Evolutionary conservation across 2,329 filamentous ascomycete genomes (phyloP).

Genomic region (Aspergillus sp.): DNA sequence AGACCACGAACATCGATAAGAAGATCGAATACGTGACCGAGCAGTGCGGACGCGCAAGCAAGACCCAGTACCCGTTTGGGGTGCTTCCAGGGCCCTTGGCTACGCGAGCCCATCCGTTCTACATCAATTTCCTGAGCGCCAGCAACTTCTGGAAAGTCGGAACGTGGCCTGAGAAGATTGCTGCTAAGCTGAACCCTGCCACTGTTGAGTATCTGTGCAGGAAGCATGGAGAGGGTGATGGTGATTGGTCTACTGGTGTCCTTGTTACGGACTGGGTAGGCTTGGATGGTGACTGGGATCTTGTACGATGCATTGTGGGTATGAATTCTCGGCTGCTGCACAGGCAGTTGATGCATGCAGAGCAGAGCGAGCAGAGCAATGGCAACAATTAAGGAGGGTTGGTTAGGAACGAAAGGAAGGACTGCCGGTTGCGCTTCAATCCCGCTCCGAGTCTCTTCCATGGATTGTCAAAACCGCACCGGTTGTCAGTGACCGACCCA

Average conservation of each 20-base stretch:
- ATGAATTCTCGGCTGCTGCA: constrained; percentile 72
- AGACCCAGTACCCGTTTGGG: constrained; percentile 48
- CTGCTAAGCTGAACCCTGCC: constrained; percentile 80
- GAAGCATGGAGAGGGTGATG: constrained; percentile 53
- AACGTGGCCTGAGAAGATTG: constrained; percentile 93
- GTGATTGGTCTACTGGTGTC: constrained; percentile 76
- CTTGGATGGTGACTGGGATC: constrained; percentile 81
- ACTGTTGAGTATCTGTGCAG: constrained; percentile 61
- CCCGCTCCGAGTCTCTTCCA: too few species aligned
- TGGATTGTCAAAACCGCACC: not conserved
- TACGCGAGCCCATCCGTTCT: constrained; percentile 64
- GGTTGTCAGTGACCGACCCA: not conserved
- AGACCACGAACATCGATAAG: constrained; percentile 71
- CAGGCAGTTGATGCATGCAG: constrained; percentile 25
- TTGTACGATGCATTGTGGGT: constrained; percentile 81
- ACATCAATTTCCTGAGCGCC: constrained; percentile 85
- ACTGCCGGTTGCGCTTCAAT: too few species aligned
- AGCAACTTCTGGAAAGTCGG: constrained; percentile 91
- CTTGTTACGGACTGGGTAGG: constrained; percentile 96
- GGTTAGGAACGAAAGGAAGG: not conserved
- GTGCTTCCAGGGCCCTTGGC: constrained; percentile 42
- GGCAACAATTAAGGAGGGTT: not conserved
- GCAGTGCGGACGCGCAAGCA: constrained; percentile 72
- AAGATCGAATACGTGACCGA: constrained; percentile 75
- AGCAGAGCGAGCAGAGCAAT: not conserved